Percentiles rank a stretch among this genome's conserved stretches.
Evolutionary conservation across 2,329 filamentous ascomycete species (phyloP).

Genomic region (Pseudophaeomoniella oleicola): DNA sequence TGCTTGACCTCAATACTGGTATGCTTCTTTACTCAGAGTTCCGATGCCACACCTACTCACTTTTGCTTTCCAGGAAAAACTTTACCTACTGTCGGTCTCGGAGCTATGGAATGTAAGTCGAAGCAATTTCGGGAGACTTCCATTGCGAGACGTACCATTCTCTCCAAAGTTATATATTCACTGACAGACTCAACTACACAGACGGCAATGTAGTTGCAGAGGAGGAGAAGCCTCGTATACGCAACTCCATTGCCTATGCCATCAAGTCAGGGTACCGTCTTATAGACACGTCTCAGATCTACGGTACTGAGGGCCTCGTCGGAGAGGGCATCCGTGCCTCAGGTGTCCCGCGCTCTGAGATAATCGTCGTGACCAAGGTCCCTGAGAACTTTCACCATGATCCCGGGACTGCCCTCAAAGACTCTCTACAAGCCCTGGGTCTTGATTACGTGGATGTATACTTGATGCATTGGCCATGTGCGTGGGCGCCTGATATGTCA

Average conservation of each 20-base stretch:
- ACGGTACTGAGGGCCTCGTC: conserved; percentile 15
- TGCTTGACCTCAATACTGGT: too few relatives aligned
- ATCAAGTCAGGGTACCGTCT: conserved; percentile 17
- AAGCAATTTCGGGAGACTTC: too few relatives aligned
- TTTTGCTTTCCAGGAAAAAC: too few relatives aligned
- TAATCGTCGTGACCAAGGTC: conserved; percentile 20
- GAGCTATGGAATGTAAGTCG: too few relatives aligned
- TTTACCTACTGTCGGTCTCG: too few relatives aligned
- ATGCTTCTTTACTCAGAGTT: too few relatives aligned
- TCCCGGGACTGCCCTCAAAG: conserved; percentile 14
- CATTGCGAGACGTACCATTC: too few relatives aligned
- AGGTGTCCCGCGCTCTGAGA: conserved; percentile 19
- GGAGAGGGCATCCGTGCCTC: conserved; percentile 18
- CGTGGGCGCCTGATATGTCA: conserved; percentile 10
- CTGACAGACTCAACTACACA: too few relatives aligned
- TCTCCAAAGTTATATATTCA: too few relatives aligned
- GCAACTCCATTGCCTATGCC: conserved; percentile 16
- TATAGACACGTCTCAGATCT: conserved; percentile 16
- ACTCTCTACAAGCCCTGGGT: conserved; percentile 14
- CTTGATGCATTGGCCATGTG: conserved; percentile 16
- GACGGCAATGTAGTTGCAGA: too few relatives aligned
- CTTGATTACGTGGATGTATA: conserved; percentile 20
- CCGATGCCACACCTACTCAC: too few relatives aligned
- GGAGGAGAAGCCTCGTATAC: conserved; percentile 9
- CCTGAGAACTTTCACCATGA: conserved; percentile 16